Evolutionary conservation across 164 flowering plant species (phyloP).

Genomic region (Nymphaea thermarum): DNA sequence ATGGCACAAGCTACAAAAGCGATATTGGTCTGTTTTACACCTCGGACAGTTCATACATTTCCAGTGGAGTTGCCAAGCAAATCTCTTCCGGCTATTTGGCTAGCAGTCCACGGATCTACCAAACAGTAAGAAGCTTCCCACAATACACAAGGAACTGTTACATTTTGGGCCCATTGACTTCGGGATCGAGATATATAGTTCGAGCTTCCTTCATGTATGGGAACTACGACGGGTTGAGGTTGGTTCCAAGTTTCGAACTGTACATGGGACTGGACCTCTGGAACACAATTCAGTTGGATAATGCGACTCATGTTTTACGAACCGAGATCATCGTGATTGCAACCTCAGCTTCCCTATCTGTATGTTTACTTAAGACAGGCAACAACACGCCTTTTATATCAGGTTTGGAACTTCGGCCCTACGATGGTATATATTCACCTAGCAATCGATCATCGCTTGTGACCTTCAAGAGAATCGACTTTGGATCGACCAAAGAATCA

Average conservation of each 20-base stretch:
- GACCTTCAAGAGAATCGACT: constrained; percentile 11
- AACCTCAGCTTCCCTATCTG: constrained; percentile 5
- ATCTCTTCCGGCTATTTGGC: neutral
- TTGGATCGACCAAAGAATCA: constrained; percentile 7
- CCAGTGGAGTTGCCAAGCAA: neutral
- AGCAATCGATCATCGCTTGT: constrained; percentile 10
- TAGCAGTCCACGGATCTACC: neutral
- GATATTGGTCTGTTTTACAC: neutral
- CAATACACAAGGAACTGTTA: constrained; percentile 1
- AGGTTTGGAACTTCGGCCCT: constrained; percentile 24
- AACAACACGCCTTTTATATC: constrained; percentile 32
- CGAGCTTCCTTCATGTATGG: constrained; percentile 10
- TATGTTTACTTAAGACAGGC: constrained; percentile 31
- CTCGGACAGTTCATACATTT: neutral
- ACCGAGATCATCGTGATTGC: constrained; percentile 22
- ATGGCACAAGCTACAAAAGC: neutral
- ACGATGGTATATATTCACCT: neutral
- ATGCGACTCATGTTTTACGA: neutral
- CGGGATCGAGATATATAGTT: neutral
- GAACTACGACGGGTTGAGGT: constrained; percentile 12
- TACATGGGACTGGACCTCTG: constrained; percentile 24
- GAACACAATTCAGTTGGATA: constrained; percentile 12
- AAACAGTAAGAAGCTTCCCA: constrained; percentile 2
- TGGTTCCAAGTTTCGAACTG: constrained; percentile 25
- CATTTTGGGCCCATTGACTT: neutral